Conservation (phyloP, 495 filamentous ascomycete species). For the Jackrogersella multiformis region DNA sequence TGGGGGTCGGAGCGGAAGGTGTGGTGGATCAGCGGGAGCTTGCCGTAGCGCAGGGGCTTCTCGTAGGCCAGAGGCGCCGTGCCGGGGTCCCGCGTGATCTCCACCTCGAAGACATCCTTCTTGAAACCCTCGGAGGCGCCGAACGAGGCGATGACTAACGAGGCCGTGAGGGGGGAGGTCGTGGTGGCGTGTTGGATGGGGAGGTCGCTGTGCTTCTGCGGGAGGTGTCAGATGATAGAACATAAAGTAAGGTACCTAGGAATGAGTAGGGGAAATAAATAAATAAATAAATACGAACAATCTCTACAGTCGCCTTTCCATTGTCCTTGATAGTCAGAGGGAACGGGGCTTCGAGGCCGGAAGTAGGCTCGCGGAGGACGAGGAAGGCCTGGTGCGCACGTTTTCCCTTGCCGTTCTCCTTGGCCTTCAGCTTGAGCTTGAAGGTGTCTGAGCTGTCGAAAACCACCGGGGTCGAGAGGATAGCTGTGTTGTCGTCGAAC, state of each 20-base stretch:
- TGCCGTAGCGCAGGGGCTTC: slow-evolving; percentile 80
- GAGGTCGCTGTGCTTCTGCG: slow-evolving; percentile 87
- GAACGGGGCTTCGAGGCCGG: slow-evolving; percentile 88
- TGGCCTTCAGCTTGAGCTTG: slow-evolving; percentile 82
- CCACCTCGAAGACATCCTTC: slow-evolving; percentile 73
- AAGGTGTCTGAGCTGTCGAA: slow-evolving; percentile 76
- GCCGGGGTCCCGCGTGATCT: slow-evolving; percentile 64
- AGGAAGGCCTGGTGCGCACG: slow-evolving; percentile 94
- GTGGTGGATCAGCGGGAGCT: slow-evolving; percentile 86
- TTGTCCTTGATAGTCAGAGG: slow-evolving; percentile 85
- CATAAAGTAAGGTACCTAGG: no score
- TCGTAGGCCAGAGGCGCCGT: slow-evolving; percentile 68
- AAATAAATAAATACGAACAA: slow-evolving; percentile 64
- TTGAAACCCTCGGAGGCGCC: slow-evolving; percentile 74
- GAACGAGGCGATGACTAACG: slow-evolving; percentile 86
- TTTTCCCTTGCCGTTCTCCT: slow-evolving; percentile 79
- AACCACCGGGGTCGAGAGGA: slow-evolving; percentile 67
- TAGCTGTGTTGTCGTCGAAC: slow-evolving; percentile 67
- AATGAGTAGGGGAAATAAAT: background rate
- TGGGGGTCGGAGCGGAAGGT: slow-evolving; percentile 82
- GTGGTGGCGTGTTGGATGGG: slow-evolving; percentile 81
- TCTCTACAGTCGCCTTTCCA: slow-evolving; percentile 82
- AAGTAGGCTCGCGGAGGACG: slow-evolving; percentile 74
- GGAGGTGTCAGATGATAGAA: slow-evolving; percentile 7
- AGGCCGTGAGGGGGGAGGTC: slow-evolving; percentile 73